These are phyloP conservation scores for Aquilaria agallochum DNA, from an alignment of 441 rosid genomes.

Conservation along the genomic window DNA sequence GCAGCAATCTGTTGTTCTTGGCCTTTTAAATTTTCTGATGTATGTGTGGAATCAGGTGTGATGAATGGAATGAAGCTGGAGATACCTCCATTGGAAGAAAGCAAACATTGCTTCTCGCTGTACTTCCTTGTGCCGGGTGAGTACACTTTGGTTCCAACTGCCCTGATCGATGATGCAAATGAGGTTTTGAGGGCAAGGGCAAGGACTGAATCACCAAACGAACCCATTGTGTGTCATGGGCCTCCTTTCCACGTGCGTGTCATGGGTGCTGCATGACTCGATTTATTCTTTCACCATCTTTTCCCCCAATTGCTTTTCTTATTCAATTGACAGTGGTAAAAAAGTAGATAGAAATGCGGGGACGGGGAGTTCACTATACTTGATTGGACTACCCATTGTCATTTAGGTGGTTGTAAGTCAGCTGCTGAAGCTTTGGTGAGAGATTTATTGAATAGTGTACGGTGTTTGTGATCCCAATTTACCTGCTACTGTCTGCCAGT, in stretches of 20 bases:
- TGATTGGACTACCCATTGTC: no score
- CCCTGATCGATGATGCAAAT: constrained; percentile 79
- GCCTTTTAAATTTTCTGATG: no score
- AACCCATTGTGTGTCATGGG: constrained; percentile 88
- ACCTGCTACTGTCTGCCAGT: no score
- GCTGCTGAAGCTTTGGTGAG: no score
- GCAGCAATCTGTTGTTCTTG: no score
- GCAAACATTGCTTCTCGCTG: constrained; percentile 73
- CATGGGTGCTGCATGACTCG: constrained; percentile 49
- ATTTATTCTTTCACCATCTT: neutral
- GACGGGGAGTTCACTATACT: no score
- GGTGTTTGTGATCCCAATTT: no score
- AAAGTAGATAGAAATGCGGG: neutral
- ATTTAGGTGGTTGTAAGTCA: no score
- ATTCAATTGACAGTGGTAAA: no score
- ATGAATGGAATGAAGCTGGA: constrained; percentile 72
- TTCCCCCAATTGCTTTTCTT: neutral
- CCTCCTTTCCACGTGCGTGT: constrained; percentile 84
- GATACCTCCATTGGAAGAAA: constrained; percentile 75
- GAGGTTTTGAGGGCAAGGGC: constrained; percentile 88
- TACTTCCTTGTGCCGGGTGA: constrained; percentile 94
- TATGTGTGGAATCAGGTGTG: constrained; percentile 40
- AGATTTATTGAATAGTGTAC: no score
- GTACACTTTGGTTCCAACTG: constrained; percentile 87
- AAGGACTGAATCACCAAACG: constrained; percentile 60